Conservation (phyloP, 345 rosid genomes). For the Punica granatum region DNA sequence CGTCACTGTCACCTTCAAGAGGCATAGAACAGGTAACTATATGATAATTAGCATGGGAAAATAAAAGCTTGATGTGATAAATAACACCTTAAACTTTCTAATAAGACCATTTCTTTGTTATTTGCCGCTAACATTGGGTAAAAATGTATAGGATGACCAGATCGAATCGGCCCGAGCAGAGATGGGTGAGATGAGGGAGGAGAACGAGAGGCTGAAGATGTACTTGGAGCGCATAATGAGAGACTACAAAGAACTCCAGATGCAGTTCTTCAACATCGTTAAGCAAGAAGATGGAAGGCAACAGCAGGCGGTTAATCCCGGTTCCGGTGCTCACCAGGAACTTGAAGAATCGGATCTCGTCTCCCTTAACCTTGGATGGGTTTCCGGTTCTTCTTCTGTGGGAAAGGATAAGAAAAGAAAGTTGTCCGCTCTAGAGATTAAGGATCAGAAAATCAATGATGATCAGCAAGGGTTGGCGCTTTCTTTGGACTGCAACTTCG, state of each 20-base stretch:
- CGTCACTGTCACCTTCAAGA: background rate
- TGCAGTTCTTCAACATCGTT: conserved; percentile 40
- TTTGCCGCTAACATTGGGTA: too few relatives aligned
- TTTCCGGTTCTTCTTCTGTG: background rate
- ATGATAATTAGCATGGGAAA: background rate
- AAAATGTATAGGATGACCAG: conserved; percentile 23
- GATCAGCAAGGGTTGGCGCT: conserved; percentile 28
- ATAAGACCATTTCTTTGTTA: too few relatives aligned
- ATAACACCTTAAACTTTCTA: too few relatives aligned
- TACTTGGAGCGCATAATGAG: conserved; percentile 39
- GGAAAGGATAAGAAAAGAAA: conserved; percentile 19
- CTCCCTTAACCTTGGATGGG: conserved; percentile 56
- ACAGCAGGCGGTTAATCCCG: conserved; percentile 1
- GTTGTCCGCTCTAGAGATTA: conserved; percentile 14
- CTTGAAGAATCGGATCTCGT: conserved; percentile 47
- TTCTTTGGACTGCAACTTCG: conserved; percentile 49
- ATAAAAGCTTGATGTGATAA: background rate
- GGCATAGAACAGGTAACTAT: background rate
- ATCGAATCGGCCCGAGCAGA: conserved; percentile 57
- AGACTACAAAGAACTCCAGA: conserved; percentile 61
- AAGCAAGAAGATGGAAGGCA: conserved; percentile 34
- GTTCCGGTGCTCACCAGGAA: conserved; percentile 7
- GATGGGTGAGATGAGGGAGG: conserved; percentile 68
- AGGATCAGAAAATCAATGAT: conserved; percentile 18
- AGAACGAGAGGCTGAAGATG: conserved; percentile 64